Conservation (phyloP, 208 protist species). For the Trichomonas gallinae region DNA sequence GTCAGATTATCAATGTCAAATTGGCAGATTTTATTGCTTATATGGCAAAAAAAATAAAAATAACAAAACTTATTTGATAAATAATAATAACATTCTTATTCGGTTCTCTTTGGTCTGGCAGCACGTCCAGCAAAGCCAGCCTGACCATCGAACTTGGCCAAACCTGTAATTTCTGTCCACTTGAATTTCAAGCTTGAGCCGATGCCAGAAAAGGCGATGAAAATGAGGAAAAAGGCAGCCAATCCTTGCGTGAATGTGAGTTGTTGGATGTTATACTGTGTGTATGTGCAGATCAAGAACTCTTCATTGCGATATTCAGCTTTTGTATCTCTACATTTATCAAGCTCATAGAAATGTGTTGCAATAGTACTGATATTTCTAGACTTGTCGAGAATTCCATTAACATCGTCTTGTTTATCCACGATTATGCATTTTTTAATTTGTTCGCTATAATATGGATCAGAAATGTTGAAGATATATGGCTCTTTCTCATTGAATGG, state of each 20-base stretch:
- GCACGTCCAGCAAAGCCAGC: neutral
- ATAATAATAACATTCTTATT: neutral
- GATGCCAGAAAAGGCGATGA: neutral
- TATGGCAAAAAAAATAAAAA: neutral
- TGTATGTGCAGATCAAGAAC: neutral
- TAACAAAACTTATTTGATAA: neutral
- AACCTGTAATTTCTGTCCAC: neutral
- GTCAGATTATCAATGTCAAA: too few relatives aligned
- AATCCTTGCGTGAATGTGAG: neutral
- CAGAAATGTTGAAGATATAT: too few relatives aligned
- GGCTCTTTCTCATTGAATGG: too few relatives aligned
- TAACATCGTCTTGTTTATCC: too few relatives aligned
- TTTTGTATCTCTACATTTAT: neutral
- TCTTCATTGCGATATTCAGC: neutral
- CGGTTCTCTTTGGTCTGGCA: neutral
- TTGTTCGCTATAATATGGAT: too few relatives aligned
- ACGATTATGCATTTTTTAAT: too few relatives aligned
- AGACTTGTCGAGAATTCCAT: too few relatives aligned
- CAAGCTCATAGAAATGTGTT: neutral
- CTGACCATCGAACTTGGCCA: neutral
- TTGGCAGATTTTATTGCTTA: too few relatives aligned
- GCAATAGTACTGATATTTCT: neutral
- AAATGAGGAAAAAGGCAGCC: neutral
- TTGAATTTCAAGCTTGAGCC: neutral
- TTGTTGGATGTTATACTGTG: neutral